Base-by-base conservation (phyloP, 2,329 filamentous ascomycete genomes). In the Boeremia lycopersici region DNA sequence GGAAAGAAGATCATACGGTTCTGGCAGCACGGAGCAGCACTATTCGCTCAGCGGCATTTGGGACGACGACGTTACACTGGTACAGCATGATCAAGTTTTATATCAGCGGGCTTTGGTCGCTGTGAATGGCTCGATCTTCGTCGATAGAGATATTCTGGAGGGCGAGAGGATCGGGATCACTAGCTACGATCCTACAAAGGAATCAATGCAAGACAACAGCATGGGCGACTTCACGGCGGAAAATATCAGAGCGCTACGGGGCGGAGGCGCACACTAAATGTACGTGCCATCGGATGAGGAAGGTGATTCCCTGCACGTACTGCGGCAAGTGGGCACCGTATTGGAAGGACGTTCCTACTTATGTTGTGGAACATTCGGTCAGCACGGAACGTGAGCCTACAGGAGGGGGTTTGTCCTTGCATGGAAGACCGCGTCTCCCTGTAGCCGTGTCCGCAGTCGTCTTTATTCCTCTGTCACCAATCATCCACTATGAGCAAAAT, bases 61-160 rank as follows among this genome's bases (percentile, higher is more conserved):
- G 4, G 61, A 57, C 3, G 60, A 59, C 17, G 33, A 53, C 19
- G 53, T 56, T 13, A 54, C 52, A 17, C 51, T 48, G 31, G 41
- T 52, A 17, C 51, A 57, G 6, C 45, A 47, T 43, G 44, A 45
- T 29, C 46, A 49, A 33, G 74, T 81, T 68, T 73, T 89, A 38
- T 91, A 89, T 70, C 76, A 72, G 52, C 78, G 87, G 17, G 78
- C 83, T 43, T 82, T 89, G 25, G 70, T 74, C 26, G 83, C 84
- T 4, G 73, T 78, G 2, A 87, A 88, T 67, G 77, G 79, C 42
- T 82, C 79, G 0, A 68, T 87, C 15, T 68, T 81, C 4, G 68
- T 70, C 19, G 84, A 87, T 26, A 19, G 7, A 9, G 40, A 45
- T 19, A n/a, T 17, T 6, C 30, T 17, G 13, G 25, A n/a, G 7